A percentile compares a stretch with the other conserved stretches of the same genome.
Evolutionary conservation across 371 early-diverging fungal species (phyloP).

Genomic region (Thermomucor indicae-seudaticae): DNA sequence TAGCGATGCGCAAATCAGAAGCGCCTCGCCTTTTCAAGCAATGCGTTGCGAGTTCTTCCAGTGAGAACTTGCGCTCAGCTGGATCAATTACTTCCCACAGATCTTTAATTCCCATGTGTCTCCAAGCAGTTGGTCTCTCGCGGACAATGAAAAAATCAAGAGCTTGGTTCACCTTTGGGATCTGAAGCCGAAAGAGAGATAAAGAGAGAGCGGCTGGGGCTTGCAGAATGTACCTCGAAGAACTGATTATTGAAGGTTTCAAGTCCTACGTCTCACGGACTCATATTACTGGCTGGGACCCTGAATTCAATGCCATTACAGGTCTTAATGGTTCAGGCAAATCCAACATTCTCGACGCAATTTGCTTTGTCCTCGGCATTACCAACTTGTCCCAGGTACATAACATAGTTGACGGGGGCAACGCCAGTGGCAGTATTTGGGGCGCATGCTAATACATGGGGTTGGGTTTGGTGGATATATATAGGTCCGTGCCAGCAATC

Average conservation of each 20-base stretch:
- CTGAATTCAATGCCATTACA: conserved; percentile 98
- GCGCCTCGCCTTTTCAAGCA: not conserved
- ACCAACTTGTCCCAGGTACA: conserved; percentile 80
- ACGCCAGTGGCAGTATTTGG: not conserved
- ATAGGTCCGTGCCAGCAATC: conserved; percentile 90
- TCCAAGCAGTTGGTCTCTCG: too few relatives aligned
- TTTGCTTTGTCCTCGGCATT: conserved; percentile 99
- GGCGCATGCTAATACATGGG: not conserved
- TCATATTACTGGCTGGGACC: conserved; percentile 94
- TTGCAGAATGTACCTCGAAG: conserved; percentile 83
- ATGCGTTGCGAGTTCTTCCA: conserved; percentile 81
- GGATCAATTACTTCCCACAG: conserved; percentile 11
- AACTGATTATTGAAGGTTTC: conserved; percentile 96
- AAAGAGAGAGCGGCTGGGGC: too few relatives aligned
- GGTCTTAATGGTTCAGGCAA: conserved; percentile 99
- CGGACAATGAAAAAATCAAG: too few relatives aligned
- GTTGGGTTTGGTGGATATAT: not conserved
- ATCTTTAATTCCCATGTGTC: conserved; percentile 14
- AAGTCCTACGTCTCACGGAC: conserved; percentile 96
- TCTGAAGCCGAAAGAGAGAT: too few relatives aligned
- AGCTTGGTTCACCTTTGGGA: too few relatives aligned
- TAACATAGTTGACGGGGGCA: too few relatives aligned
- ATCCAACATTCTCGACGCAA: conserved; percentile 98
- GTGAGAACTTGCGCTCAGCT: conserved; percentile 53
- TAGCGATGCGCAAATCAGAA: conserved; percentile 22